Conservation (phyloP, 106 monocot species). For the Dendrobium huoshanense region DNA sequence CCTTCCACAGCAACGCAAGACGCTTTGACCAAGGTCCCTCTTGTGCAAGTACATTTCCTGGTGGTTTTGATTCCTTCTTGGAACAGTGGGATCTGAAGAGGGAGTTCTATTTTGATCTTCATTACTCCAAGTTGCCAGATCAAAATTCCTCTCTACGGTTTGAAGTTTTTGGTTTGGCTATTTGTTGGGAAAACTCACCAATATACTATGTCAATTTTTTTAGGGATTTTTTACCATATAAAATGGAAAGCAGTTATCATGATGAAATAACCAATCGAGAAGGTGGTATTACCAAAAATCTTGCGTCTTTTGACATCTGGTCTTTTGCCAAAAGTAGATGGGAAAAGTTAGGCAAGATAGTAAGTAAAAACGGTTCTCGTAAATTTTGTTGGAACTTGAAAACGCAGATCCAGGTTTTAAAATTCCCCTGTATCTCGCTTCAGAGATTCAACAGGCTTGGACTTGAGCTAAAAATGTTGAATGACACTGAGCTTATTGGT, state of each 20-base stretch:
- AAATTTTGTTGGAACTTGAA: slow-evolving; percentile 92
- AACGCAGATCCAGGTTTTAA: slow-evolving; percentile 77
- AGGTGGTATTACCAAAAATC: slow-evolving; percentile 10
- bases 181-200: slow-evolving; percentile 91
- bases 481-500: slow-evolving; percentile 38
- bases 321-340: slow-evolving; percentile 50
- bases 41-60: slow-evolving; percentile 52
- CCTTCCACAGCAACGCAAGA: neutral
- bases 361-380: slow-evolving; percentile 44
- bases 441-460: slow-evolving; percentile 47
- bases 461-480: slow-evolving; percentile 20
- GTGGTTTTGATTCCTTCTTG: slow-evolving; percentile 87
- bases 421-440: slow-evolving; percentile 49
- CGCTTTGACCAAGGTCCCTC: slow-evolving; percentile 50
- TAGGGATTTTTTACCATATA: slow-evolving; percentile 43
- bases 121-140: slow-evolving; percentile 48
- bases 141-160: slow-evolving; percentile 22
- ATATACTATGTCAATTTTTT: slow-evolving; percentile 81
- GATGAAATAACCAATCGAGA: slow-evolving; percentile 9
- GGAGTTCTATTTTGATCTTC: slow-evolving; percentile 88
- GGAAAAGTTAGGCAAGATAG: slow-evolving; percentile 60
- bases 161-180: slow-evolving; percentile 85
- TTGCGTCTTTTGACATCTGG: slow-evolving; percentile 26
- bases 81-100: slow-evolving; percentile 52
- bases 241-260: slow-evolving; percentile 7